Conservation (phyloP, 2,329 filamentous ascomycete genomes). For the Fusarium siculi region DNA sequence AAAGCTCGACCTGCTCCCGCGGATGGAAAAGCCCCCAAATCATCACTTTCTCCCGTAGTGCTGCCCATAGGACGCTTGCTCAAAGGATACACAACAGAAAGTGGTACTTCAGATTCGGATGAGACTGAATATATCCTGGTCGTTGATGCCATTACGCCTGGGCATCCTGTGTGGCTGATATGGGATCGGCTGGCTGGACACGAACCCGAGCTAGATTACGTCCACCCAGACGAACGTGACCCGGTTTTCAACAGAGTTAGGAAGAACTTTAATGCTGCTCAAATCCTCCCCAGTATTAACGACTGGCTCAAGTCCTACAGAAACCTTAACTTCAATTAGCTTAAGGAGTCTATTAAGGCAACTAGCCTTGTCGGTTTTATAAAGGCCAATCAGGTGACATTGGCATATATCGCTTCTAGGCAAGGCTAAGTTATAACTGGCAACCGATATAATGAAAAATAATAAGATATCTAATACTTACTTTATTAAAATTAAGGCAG, state of each 20-base stretch:
- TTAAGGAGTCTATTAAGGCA: background rate
- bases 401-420: no score
- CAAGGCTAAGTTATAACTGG: no score
- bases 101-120: background rate
- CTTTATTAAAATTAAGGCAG: no score
- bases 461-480: no score
- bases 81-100: background rate
- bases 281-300: background rate
- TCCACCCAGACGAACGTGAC: fast-evolving
- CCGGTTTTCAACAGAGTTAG: background rate
- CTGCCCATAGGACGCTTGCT: background rate
- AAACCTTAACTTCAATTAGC: background rate
- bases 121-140: background rate
- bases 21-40: background rate
- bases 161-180: background rate
- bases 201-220: background rate
- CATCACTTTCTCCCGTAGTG: background rate
- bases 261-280: background rate
- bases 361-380: background rate
- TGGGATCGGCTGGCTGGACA: background rate
- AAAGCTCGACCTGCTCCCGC: fast-evolving
- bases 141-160: background rate
- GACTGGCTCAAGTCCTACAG: background rate
- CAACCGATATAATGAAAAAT: no score
- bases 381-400: background rate